A percentile compares a stretch with the other conserved stretches of the same genome.
Conservation (phyloP, 352 stramenopile species). For the Phytophthora pluvialis region DNA sequence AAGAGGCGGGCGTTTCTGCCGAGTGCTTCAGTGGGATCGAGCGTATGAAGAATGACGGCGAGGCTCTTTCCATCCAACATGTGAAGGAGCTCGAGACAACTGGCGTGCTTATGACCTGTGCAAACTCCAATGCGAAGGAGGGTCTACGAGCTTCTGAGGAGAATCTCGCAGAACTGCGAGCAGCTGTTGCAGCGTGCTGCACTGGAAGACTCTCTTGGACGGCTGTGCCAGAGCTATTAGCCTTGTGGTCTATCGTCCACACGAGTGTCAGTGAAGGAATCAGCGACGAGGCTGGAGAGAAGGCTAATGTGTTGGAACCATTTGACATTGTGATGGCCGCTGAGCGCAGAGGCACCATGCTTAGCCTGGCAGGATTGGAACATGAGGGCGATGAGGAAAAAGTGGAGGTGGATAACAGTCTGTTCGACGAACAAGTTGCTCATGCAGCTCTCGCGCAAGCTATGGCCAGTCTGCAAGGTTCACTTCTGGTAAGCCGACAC, state of each 20-base stretch:
- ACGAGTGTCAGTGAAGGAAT: conserved; percentile 10
- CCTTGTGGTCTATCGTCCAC: conserved; percentile 24
- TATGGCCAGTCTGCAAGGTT: conserved; percentile 19
- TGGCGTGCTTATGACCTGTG: conserved; percentile 16
- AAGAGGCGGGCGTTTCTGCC: conserved; percentile 9
- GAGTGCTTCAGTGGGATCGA: conserved; percentile 18
- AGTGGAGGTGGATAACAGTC: conserved; percentile 19
- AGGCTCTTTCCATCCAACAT: conserved; percentile 11
- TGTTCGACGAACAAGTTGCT: conserved; percentile 17
- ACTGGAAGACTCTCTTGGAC: conserved; percentile 7
- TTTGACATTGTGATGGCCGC: conserved; percentile 16
- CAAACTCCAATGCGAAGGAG: neutral
- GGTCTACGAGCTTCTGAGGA: conserved; percentile 4
- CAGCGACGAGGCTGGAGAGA: conserved; percentile 10
- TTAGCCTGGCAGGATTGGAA: neutral
- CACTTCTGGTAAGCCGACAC: conserved; percentile 12
- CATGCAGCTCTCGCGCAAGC: conserved; percentile 12
- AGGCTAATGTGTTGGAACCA: conserved; percentile 9
- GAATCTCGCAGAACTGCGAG: conserved; percentile 20
- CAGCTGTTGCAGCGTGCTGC: conserved; percentile 10
- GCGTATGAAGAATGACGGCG: conserved; percentile 13
- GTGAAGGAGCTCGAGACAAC: conserved; percentile 17
- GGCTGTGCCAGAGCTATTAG: conserved; percentile 13
- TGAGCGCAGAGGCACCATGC: conserved; percentile 3
- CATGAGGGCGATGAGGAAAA: neutral